These are phyloP conservation scores for Pestalotiopsis sp. DNA, from an alignment of 2,329 filamentous ascomycete genomes.

Conservation along the genomic window DNA sequence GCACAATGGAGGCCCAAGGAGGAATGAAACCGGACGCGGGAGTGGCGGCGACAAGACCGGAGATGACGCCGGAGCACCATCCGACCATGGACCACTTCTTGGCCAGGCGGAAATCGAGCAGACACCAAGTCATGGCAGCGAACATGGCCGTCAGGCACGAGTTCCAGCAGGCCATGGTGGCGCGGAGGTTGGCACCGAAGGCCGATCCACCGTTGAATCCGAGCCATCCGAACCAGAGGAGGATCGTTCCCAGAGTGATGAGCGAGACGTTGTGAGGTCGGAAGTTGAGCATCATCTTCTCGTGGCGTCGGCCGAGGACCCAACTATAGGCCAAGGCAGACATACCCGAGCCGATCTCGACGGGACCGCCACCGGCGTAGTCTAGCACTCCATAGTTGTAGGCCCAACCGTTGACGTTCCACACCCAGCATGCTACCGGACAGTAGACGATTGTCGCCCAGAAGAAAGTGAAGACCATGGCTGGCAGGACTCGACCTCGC, in stretches of 20 bases:
- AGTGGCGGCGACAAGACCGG: slow-evolving; percentile 71
- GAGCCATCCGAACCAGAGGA: slow-evolving; percentile 99
- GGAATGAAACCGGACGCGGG: slow-evolving; percentile 71
- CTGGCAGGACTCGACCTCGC: slow-evolving; percentile 87
- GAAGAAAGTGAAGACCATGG: slow-evolving; percentile 93
- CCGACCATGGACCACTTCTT: slow-evolving; percentile 88
- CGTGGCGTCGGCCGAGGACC: slow-evolving; percentile 93
- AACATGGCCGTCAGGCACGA: slow-evolving; percentile 92
- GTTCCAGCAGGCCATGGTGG: slow-evolving; percentile 98
- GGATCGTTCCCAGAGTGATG: slow-evolving; percentile 90
- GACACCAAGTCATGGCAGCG: slow-evolving; percentile 87
- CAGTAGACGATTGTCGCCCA: slow-evolving; percentile 99
- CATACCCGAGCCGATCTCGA: slow-evolving; percentile 94
- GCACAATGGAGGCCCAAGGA: slow-evolving; percentile 67
- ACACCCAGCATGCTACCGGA: slow-evolving; percentile 93
- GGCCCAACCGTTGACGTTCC: slow-evolving; percentile 93
- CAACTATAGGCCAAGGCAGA: slow-evolving; percentile 93
- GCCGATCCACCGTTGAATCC: slow-evolving; percentile 97
- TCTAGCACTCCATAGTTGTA: slow-evolving; percentile 91
- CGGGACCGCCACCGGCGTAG: slow-evolving; percentile 94
- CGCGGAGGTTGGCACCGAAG: slow-evolving; percentile 91
- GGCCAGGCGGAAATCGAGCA: slow-evolving; percentile 93
- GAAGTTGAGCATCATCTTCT: slow-evolving; percentile 99
- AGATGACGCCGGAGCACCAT: slow-evolving; percentile 74
- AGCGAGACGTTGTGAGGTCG: slow-evolving; percentile 98